Evolutionary conservation across 2,329 filamentous ascomycete species (phyloP), one percentile per base, ranked within the genome.

Genomic region (Talaromyces sp.): DNA sequence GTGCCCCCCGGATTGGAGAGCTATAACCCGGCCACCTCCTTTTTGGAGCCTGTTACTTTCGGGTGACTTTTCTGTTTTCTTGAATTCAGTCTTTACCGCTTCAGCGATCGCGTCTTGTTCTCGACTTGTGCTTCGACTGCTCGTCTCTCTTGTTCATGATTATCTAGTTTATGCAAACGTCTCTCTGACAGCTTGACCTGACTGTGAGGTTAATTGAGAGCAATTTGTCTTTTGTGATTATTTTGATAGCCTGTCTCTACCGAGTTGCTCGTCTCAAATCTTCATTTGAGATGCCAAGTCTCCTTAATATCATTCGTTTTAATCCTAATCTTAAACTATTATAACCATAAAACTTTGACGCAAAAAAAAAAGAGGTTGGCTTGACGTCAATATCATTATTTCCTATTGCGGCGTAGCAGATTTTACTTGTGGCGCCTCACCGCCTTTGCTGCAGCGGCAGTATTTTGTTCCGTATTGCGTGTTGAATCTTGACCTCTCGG

Each of bases 1-100:
- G 85, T 64, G 82, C 82, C 65, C 85, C 86, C 53, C 79, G 85
- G 68, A 73, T 88, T 71, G 86, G 86, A 41, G 86, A 88, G 75
- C 31, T 61, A 17, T 58, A 17, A 55, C 38, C 9, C 3, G 13
- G 24, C 7, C 10, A 1, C 26, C 51, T 21, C 19, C 10, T n/a
- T 49, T 14, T 14, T 17, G 4, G 4, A 26, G 7, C 14, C 26
- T n/a, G 49, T 57, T 3, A 29, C n/a, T 57, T 32, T 57, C 13
- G 31, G 24, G 31, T 63, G 43, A 7, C 27, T 56, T 21, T 61
- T 55, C 56, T 55, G 24, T 55, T 43, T 24, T 9, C 19, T 46
- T 46, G 43, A 46, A 52, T 14, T 52, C 49, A 8, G 26, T 52
- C 49, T 52, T 52, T 52, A 52, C 49, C 26, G 24, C 26, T 1